Evolutionary conservation across 2,329 filamentous ascomycete species (phyloP), one percentile per base, ranked within the genome.

Genomic region (Cytospora paraplurivora): DNA sequence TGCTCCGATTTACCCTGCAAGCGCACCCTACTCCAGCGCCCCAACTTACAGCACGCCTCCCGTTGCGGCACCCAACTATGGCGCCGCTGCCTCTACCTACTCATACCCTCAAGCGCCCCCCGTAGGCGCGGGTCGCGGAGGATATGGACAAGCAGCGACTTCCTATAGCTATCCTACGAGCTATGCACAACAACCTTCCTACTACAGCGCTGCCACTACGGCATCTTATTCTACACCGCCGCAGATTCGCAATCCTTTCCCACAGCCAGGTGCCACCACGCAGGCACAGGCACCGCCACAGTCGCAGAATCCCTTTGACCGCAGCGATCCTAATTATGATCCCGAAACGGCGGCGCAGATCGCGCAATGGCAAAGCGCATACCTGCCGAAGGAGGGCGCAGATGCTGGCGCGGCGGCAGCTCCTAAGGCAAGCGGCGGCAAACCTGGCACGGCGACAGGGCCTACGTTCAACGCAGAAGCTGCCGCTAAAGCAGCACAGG

Each of bases 331-430:
- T 67, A 80, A 82, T 67, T 85, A 82, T 72, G 84, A 97, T 71
- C 87, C 92, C 3, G 92, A 97, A 69, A 89, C 92, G 80, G 92
- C 95, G 63, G 92, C 92, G 35, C 92, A 96, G 75, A 93, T 97
- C 66, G 93, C 93, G 56, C 91, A 96, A 76, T 97, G 94, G 92
- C 93, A 96, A 76, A 94, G 90, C 76, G 92, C 93, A 33, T 97
- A 97, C 76, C 85, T 87, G 67, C 83, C 82, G 56, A 88, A 85
- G 69, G 88, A 90, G 56, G 79, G 82, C 12, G 72, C 74, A 41
- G 74, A 72, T 4, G 66, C 69, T 27, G 63, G 62, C 35, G 67
- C 63, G 33, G 63, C 64, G 17, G 69, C 75, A 47, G 69, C 66
- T 7, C 58, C 59, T 11, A 61, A 68, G 67, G 63, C 67, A 66